Percentiles rank a stretch among this genome's conserved stretches.
These are phyloP conservation scores for Rosa persica DNA, from an alignment of 306 rosid genomes.

Conservation along the genomic window DNA sequence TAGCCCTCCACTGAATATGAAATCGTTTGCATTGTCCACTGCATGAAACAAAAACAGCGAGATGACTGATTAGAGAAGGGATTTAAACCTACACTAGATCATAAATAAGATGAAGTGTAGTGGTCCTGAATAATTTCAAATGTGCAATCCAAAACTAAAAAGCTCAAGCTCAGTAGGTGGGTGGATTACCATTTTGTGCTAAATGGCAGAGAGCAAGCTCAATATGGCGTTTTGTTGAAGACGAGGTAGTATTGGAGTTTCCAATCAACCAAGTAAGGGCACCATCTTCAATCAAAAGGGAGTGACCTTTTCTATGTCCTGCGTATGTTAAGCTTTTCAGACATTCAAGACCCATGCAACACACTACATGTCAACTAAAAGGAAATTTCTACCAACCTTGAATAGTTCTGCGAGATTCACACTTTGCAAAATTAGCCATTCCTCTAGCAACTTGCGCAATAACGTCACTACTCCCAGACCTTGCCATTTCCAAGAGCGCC, in stretches of 20 bases:
- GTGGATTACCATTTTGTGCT: conserved; percentile 64
- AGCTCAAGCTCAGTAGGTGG: not conserved
- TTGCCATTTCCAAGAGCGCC: conserved; percentile 59
- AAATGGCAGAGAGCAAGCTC: conserved; percentile 71
- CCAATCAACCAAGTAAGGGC: conserved; percentile 56
- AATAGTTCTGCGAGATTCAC: conserved; percentile 57
- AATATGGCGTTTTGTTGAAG: conserved; percentile 57
- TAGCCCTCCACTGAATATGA: conserved; percentile 45
- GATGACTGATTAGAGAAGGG: not conserved
- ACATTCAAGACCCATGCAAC: not conserved
- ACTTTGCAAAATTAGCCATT: conserved; percentile 68
- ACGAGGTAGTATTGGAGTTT: conserved; percentile 41
- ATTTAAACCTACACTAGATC: not conserved
- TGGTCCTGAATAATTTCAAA: not conserved
- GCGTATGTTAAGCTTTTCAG: conserved; percentile 14
- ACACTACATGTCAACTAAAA: not conserved
- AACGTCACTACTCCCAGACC: conserved; percentile 52
- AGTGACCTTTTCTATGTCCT: conserved; percentile 57
- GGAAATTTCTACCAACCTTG: conserved; percentile 42
- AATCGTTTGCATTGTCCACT: conserved; percentile 57
- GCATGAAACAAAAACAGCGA: not conserved
- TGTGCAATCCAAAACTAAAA: not conserved
- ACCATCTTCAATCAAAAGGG: conserved; percentile 56
- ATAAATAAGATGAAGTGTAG: not conserved
- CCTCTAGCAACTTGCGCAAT: conserved; percentile 70